Evolutionary conservation across 2,329 filamentous ascomycete species (phyloP), one percentile per base, ranked within the genome.

Genomic region (Podosphaera fusca): DNA sequence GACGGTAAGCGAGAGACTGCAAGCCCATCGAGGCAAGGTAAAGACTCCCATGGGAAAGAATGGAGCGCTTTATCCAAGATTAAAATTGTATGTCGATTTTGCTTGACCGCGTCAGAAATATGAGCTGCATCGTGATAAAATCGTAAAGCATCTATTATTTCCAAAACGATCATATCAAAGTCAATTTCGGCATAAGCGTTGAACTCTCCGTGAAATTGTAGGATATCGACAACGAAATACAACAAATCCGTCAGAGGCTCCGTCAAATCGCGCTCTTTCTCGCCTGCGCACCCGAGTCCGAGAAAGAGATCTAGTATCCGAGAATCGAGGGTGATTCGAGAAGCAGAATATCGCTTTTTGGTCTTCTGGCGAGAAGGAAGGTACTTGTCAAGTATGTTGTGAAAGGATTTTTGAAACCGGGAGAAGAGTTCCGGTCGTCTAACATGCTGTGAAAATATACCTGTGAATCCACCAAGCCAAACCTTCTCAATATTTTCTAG

Each of bases 181-280:
- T 96, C 90, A 60, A 98, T 86, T 70, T 98, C 92, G 64, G 98
- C 92, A 69, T 95, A 95, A 0, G 94, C 92, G 66, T 96, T 98
- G 53, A 82, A 79, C 70, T 98, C 94, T 14, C 92, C 92, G 63
- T 95, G 87, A 69, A 98, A 96, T 67, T 96, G 92, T 2, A 98
- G 74, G 55, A 96, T 89, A 64, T 98, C 92, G 4, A 98, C 83
- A 0, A 96, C 85, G 67, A 96, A 96, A 70, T 95, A 96, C 2
- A 98, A 77, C 34, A 98, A 73, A 67, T 98, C 92, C 62, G 84
- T 87, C n/a, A 98, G 72, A 0, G 84, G 80, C 64, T 96, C 90
- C 61, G 96, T 90, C 30, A 94, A 76, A 60, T 95, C 87, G 58
- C 73, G 71, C 6, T 81, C 79, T 1, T 81, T 77, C 6, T 77